Conservation (phyloP, 495 filamentous ascomycete genomes). For the Thermothielavioides terrestris region DNA sequence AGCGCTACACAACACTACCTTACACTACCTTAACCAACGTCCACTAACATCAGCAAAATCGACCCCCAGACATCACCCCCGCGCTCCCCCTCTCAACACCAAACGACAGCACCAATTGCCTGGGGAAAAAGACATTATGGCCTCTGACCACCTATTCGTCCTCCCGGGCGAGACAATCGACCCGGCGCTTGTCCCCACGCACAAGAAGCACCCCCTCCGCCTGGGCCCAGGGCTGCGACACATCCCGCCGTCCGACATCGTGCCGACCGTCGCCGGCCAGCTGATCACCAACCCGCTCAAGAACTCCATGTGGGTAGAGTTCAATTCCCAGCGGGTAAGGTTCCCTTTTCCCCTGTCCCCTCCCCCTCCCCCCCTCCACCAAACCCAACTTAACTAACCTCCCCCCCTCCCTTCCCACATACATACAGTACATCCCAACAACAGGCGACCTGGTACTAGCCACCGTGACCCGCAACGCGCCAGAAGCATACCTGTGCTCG, state of each 20-base stretch:
- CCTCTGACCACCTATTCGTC: conserved; percentile 46
- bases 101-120: not conserved
- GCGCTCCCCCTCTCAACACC: not conserved
- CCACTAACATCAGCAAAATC: not conserved
- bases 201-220: conserved; percentile 59
- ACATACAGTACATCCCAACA: conserved; percentile 67
- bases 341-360: not conserved
- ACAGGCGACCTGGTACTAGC: conserved; percentile 77
- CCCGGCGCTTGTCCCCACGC: conserved; percentile 54
- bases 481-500: conserved; percentile 62
- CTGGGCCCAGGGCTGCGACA: conserved; percentile 80
- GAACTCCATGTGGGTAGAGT: conserved; percentile 72
- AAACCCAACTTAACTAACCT: not conserved
- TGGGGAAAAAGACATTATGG: too few relatives aligned
- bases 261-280: conserved; percentile 70
- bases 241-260: conserved; percentile 58
- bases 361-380: not conserved
- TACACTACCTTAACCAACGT: not conserved
- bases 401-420: not conserved
- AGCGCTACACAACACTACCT: not conserved
- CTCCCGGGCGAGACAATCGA: conserved; percentile 74
- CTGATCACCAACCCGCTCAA: conserved; percentile 67
- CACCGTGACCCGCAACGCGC: conserved; percentile 62
- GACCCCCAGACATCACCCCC: not conserved
- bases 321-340: conserved; percentile 53